Percentiles rank a stretch among this genome's conserved stretches.
phyloP scores from a whole-genome alignment of 2,329 filamentous ascomycete genomes.

The Coniella lustricola region DNA sequence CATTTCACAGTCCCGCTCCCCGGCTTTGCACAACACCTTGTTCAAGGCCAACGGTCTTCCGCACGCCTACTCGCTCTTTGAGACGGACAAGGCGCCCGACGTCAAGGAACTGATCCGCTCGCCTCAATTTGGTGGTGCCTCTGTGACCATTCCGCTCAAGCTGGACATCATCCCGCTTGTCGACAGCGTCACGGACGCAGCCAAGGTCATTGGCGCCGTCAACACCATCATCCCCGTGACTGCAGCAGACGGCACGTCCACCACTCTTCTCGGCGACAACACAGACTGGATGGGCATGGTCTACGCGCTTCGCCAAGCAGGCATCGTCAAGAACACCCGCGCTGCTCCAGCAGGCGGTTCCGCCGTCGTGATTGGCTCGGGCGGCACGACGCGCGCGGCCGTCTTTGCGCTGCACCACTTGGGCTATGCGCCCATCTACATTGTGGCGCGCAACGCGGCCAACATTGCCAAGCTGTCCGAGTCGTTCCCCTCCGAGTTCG shows the following conservation, averaged over 20 bases:
- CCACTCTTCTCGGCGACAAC: slow-evolving; percentile 70
- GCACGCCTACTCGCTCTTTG: slow-evolving; percentile 69
- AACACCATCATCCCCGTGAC: slow-evolving; percentile 76
- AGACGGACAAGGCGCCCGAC: slow-evolving; percentile 60
- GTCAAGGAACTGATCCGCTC: slow-evolving; percentile 60
- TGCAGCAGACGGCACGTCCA: slow-evolving; percentile 33
- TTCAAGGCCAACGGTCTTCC: slow-evolving; percentile 74
- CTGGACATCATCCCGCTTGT: slow-evolving; percentile 76
- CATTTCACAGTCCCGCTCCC: slow-evolving; percentile 74
- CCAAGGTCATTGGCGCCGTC: slow-evolving; percentile 78
- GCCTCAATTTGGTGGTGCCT: slow-evolving; percentile 80
- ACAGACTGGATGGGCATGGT: slow-evolving; percentile 96
- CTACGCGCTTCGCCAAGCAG: slow-evolving; percentile 64
- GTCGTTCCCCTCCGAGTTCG: slow-evolving; percentile 68
- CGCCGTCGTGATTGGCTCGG: slow-evolving; percentile 81
- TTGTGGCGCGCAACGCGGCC: slow-evolving; percentile 67
- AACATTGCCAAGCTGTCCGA: slow-evolving; percentile 62
- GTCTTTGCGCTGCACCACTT: slow-evolving; percentile 82
- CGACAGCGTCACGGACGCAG: slow-evolving; percentile 73
- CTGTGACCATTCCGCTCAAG: slow-evolving; percentile 93
- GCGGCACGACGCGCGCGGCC: slow-evolving; percentile 85
- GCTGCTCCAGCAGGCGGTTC: slow-evolving; percentile 31
- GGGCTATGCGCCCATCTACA: slow-evolving; percentile 77
- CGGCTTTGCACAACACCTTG: slow-evolving; percentile 80
- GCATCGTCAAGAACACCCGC: slow-evolving; percentile 39